phyloP scores from a whole-genome alignment of 129 eudicot genomes.

The Pittosporum tobira region DNA sequence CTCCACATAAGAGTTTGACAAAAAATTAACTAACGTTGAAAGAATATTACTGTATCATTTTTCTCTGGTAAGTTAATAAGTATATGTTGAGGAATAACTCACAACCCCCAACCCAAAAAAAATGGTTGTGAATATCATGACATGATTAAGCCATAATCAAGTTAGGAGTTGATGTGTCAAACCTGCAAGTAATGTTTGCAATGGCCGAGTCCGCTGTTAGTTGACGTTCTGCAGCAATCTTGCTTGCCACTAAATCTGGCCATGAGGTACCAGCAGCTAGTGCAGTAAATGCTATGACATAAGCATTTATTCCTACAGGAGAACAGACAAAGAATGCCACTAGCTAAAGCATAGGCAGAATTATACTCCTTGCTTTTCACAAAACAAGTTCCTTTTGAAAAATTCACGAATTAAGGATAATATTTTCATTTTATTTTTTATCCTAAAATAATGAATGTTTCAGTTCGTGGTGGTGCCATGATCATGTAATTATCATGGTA shows the following conservation, averaged over 20 bases:
- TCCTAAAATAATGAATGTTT: too few relatives aligned
- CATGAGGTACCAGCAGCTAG: constrained; percentile 91
- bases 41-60: not conserved
- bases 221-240: constrained; percentile 94
- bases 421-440: too few relatives aligned
- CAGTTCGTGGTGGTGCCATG: too few relatives aligned
- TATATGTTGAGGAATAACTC: not conserved
- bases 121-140: too few relatives aligned
- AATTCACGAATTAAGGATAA: too few relatives aligned
- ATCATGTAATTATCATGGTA: too few relatives aligned
- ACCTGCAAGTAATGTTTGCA: constrained; percentile 99
- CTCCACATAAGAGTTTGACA: not conserved
- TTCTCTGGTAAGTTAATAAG: not conserved
- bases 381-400: too few relatives aligned
- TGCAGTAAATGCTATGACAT: constrained; percentile 88
- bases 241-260: constrained; percentile 98
- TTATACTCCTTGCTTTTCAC: too few relatives aligned
- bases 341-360: not conserved
- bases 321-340: not conserved
- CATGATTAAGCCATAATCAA: not conserved
- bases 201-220: constrained; percentile 92
- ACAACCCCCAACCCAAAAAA: not conserved
- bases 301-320: constrained; percentile 61
- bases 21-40: not conserved
- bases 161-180: not conserved